phyloP scores from a whole-genome alignment of 2,329 filamentous ascomycete genomes.

The Hypoxylon sp. region DNA sequence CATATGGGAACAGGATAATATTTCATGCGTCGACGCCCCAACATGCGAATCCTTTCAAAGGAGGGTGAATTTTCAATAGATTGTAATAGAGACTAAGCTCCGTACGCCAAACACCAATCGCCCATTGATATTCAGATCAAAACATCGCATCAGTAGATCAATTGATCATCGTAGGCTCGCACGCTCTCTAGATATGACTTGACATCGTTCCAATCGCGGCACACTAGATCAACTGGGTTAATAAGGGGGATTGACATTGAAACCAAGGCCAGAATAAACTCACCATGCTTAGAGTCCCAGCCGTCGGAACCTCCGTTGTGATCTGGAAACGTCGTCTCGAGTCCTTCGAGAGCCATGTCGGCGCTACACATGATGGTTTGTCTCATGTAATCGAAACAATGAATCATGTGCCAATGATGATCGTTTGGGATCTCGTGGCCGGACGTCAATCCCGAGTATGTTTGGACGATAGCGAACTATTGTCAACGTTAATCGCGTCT shows the following conservation, averaged over 20 bases:
- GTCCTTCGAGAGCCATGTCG: slow-evolving; percentile 61
- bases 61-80: background rate
- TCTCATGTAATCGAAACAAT: slow-evolving; percentile 64
- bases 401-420: slow-evolving; percentile 63
- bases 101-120: slow-evolving; percentile 22
- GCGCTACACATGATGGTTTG: slow-evolving; percentile 62
- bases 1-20: background rate
- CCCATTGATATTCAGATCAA: slow-evolving; percentile 7
- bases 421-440: slow-evolving; percentile 58
- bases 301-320: slow-evolving; percentile 62
- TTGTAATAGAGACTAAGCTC: background rate
- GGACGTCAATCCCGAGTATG: slow-evolving; percentile 58
- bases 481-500: slow-evolving; percentile 7
- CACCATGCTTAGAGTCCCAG: slow-evolving; percentile 62
- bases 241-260: background rate
- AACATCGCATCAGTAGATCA: slow-evolving; percentile 55
- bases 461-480: slow-evolving; percentile 59
- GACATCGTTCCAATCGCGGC: slow-evolving; percentile 60
- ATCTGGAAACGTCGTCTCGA: slow-evolving; percentile 62
- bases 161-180: slow-evolving; percentile 59
- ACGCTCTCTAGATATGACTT: slow-evolving; percentile 59
- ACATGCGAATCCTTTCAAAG: background rate
- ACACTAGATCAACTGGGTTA: slow-evolving; percentile 51
- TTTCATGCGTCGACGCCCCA: background rate
- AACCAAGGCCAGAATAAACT: slow-evolving; percentile 31